Base-by-base conservation (phyloP, 257 asterid genomes). In the Solanum sitiens region DNA sequence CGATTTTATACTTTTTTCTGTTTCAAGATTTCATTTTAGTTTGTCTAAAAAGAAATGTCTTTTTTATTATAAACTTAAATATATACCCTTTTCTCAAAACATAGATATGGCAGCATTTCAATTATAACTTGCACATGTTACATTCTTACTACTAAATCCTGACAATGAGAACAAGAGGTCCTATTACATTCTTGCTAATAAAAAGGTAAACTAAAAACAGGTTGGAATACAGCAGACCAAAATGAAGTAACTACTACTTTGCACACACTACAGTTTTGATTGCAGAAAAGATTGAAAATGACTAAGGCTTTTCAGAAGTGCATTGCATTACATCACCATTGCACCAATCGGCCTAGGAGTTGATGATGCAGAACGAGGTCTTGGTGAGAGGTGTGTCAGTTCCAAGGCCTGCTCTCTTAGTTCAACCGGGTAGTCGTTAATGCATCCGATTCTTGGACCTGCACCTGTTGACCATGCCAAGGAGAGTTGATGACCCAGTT, bases 401-500 rank as follows among this genome's bases (percentile, higher is more conserved):
- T 95, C 99, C 86, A 97, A 89, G 11, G 99, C 99, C 89, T 95
- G 99, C 65, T 87, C 53, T 91, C 98, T 94, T 91, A 97, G 70
- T 90, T 94, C 99, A 87, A 90, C 4, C 2, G 99, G 99, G 90
- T 97, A 97, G 89, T 97, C 98, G 10, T 95, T 95, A 89, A 97
- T 77, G 84, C 99, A 97, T 11, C 99, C 99, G 37, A 97, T 95
- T 87, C 99, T 92, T 3, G 99, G 98, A 27, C 99, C 99, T 2
- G 95, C 95, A 45, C 99, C 98, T 0, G 98, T 95, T 11, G 98
- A 95, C 99, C 99, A 97, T 87, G 85, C 88, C 85, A 61, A 53
- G 2, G 98, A 89, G 67, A 97, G 93, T 85, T 96, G 99, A 84
- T 95, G 89, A 77, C 96, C 99, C 16, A 97, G 67, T 85, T 95